Evolutionary conservation across 768 basidiomycete species (phyloP), one percentile per base, ranked within the genome.

Genomic region (Coprinopsis cinerea): DNA sequence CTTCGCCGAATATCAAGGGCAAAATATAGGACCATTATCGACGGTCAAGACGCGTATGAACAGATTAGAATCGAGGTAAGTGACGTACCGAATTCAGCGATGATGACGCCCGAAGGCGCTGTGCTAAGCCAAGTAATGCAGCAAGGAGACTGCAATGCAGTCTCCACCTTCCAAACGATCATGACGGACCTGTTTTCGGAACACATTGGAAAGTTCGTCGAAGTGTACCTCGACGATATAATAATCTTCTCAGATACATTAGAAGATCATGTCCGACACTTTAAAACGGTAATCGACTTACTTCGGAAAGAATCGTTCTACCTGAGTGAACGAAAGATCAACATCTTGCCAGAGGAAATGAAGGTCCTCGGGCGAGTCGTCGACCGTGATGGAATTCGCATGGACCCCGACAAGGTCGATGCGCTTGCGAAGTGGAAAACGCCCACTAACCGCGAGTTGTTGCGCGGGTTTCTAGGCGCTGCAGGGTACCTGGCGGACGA

Each of bases 11-110:
- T 70, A 0, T 67, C 70, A 0, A n/a, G 56, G 0, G 55, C 57
- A 0, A 51, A 43, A 10, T 68, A 63, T 44, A 49, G 67, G 0
- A 63, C 69, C 0, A 59, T 64, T 4, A 59, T 77, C 3, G 71
- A 77, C 51, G 52, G 64, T 14, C 63, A 66, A 25, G 61, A 67
- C 45, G 69, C 72, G 0, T 77, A 72, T 57, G 68, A 77, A 49
- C 74, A 77, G 43, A 67, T 69, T 0, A 23, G 60, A 0, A 61
- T 70, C 2, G 46, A 55, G 0, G 57, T 61, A 15, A 58, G 62
- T 18, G 57, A 67, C 49, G 60, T 67, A 14, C 11, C 52, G 0
- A 18, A 51, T 1, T 65, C 67, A 0, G 49, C 64, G 0, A 64
- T 71, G 40, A 55, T 58, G 0, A 71, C 66, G 0, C 64, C 64